These are phyloP conservation scores for Polyporus tsugae DNA, from an alignment of 1,284 basidiomycete species.

Conservation along the genomic window DNA sequence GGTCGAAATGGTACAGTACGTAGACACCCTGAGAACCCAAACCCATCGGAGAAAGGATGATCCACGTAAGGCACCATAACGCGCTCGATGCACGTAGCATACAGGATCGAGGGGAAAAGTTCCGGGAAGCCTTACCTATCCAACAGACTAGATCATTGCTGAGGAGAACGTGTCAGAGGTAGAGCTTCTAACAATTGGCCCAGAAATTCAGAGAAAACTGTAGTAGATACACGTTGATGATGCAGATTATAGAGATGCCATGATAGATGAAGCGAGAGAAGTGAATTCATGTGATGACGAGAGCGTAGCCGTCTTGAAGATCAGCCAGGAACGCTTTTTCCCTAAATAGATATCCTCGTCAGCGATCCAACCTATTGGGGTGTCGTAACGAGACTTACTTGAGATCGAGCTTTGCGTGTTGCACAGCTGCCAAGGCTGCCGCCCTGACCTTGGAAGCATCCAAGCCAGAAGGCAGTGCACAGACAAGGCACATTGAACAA, in stretches of 20 bases:
- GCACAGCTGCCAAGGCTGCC: conserved; percentile 52
- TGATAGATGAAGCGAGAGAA: conserved; percentile 19
- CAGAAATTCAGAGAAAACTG: conserved; percentile 28
- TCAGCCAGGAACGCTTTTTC: conserved; percentile 61
- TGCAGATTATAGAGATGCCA: conserved; percentile 19
- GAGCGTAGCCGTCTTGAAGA: conserved; percentile 59
- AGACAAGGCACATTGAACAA: conserved; percentile 64
- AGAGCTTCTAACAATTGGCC: conserved; percentile 19
- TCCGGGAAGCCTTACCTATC: not conserved
- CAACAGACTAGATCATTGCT: not conserved
- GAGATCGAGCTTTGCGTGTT: conserved; percentile 53
- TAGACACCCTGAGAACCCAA: too few species aligned
- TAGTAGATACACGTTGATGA: conserved; percentile 31
- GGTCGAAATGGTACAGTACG: too few species aligned
- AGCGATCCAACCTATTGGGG: conserved; percentile 5
- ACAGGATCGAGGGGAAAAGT: not conserved
- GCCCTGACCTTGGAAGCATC: conserved; percentile 51
- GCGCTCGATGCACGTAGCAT: not conserved
- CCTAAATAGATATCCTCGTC: conserved; percentile 41
- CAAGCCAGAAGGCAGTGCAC: conserved; percentile 53
- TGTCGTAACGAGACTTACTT: conserved; percentile 50
- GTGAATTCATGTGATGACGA: conserved; percentile 58
- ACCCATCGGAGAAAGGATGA: too few species aligned
- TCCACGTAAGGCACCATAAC: too few species aligned
- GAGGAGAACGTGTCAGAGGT: not conserved